Percentiles rank a stretch among this genome's conserved stretches.
Evolutionary conservation across 177 flowering plant genomes (phyloP).

Genomic region (Vitis hybrid): DNA sequence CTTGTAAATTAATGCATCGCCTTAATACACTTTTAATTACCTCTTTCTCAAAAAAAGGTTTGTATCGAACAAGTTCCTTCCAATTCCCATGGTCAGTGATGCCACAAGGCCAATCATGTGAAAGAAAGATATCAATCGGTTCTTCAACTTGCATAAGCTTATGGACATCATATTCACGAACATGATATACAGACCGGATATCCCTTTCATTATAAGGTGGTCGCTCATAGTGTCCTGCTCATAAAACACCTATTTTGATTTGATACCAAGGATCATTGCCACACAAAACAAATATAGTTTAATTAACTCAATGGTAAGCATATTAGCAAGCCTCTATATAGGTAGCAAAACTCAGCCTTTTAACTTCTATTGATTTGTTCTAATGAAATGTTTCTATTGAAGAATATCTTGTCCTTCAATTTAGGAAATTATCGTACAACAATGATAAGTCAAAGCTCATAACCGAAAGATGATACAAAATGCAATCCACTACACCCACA

Average conservation of each 20-base stretch:
- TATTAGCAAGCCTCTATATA: not conserved
- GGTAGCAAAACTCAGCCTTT: not conserved
- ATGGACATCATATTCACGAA: conserved; percentile 94
- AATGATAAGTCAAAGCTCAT: too few species aligned
- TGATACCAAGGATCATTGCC: not conserved
- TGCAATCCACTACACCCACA: not conserved
- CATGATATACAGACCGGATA: conserved; percentile 86
- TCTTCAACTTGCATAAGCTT: conserved; percentile 90
- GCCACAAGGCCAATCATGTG: conserved; percentile 99
- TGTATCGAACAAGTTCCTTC: conserved; percentile 62
- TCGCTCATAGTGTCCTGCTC: conserved; percentile 90
- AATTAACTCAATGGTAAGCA: not conserved
- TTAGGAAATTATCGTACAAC: too few species aligned
- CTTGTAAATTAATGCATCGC: not conserved
- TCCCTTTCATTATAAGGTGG: conserved; percentile 82
- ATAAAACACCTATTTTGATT: conserved; percentile 22
- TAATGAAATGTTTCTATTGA: not conserved
- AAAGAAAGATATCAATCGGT: conserved; percentile 88
- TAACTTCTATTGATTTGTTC: not conserved
- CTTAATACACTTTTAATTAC: conserved; percentile 35
- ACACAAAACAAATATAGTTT: not conserved
- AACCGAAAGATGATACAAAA: not conserved
- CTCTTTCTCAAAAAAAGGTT: conserved; percentile 74
- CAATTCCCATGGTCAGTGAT: conserved; percentile 84
- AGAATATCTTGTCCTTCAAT: too few species aligned